phyloP scores from a whole-genome alignment of 805 yeast genomes.

The Lipomyces spencermartinsiae region DNA sequence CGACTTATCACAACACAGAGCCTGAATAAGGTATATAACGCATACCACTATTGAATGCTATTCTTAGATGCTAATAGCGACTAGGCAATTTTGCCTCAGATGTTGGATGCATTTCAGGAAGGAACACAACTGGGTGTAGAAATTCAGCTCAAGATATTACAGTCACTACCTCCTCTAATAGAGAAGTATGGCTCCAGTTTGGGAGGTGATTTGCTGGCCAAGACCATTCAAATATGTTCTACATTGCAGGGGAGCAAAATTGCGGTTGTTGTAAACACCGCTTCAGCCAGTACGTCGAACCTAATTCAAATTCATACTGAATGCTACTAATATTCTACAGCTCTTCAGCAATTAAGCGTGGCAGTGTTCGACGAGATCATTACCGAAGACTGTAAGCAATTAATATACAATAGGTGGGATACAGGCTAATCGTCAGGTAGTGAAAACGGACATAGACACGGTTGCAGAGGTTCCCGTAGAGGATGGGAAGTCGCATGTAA shows the following conservation, averaged over 20 bases:
- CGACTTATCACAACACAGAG: conserved; percentile 61
- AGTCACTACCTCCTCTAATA: conserved; percentile 76
- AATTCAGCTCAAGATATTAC: conserved; percentile 84
- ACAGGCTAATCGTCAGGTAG: background rate
- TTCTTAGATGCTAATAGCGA: background rate
- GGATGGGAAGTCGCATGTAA: conserved; percentile 36
- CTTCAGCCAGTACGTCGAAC: conserved; percentile 65
- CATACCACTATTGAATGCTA: conserved; percentile 37
- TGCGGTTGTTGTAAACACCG: conserved; percentile 83
- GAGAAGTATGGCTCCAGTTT: conserved; percentile 65
- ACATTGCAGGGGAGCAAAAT: conserved; percentile 72
- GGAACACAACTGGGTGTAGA: conserved; percentile 80
- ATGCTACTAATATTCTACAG: conserved; percentile 9
- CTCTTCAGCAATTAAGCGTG: conserved; percentile 82
- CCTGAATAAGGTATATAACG: conserved; percentile 55
- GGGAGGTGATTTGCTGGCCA: conserved; percentile 61
- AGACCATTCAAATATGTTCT: conserved; percentile 71
- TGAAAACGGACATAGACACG: conserved; percentile 11
- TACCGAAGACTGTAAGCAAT: conserved; percentile 24
- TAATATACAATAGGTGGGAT: background rate
- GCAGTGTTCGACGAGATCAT: conserved; percentile 73
- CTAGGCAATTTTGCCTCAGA: conserved; percentile 48
- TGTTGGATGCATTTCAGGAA: conserved; percentile 72
- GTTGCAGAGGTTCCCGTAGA: conserved; percentile 40
- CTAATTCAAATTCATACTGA: background rate